phyloP scores from a whole-genome alignment of 2,329 filamentous ascomycete species.

The Exophiala alcalophila region DNA sequence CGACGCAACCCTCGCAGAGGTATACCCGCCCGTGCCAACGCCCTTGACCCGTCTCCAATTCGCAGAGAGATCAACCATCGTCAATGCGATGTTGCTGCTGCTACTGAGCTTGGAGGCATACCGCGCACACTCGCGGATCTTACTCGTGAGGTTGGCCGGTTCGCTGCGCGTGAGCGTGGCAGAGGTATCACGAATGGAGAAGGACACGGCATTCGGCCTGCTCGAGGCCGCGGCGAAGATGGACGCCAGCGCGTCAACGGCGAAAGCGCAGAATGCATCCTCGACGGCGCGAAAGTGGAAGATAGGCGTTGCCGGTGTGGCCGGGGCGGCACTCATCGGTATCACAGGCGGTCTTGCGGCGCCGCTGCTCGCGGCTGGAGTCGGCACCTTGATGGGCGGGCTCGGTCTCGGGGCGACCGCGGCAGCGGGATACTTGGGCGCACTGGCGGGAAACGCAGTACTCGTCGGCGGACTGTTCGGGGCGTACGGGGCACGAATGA shows the following conservation, averaged over 20 bases:
- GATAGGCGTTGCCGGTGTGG: slow-evolving; percentile 75
- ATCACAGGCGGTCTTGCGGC: slow-evolving; percentile 71
- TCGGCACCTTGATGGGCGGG: slow-evolving; percentile 69
- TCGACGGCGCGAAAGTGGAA: slow-evolving; percentile 62
- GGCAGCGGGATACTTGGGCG: slow-evolving; percentile 48
- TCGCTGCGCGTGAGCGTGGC: slow-evolving; percentile 62
- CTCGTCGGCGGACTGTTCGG: slow-evolving; percentile 76
- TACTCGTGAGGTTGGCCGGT: slow-evolving; percentile 64
- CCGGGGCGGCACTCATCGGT: slow-evolving; percentile 73
- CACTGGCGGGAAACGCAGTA: slow-evolving; percentile 65
- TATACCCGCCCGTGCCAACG: slow-evolving; percentile 60
- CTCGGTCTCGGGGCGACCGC: slow-evolving; percentile 56
- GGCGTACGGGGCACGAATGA: slow-evolving; percentile 72
- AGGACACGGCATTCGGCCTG: slow-evolving; percentile 66
- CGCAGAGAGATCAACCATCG: slow-evolving; percentile 61
- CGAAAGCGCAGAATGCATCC: slow-evolving; percentile 65
- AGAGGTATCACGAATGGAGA: slow-evolving; percentile 63
- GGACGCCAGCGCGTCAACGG: slow-evolving; percentile 45
- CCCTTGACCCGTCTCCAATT: slow-evolving; percentile 54
- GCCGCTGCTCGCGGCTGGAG: slow-evolving; percentile 66
- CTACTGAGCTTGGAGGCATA: slow-evolving; percentile 70
- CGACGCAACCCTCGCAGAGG: slow-evolving; percentile 3
- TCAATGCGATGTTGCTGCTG: slow-evolving; percentile 66
- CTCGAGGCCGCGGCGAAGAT: slow-evolving; percentile 60
- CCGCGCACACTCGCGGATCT: slow-evolving; percentile 63